phyloP scores from a whole-genome alignment of 148 eudicot genomes.

The Rhododendron ovatum region DNA sequence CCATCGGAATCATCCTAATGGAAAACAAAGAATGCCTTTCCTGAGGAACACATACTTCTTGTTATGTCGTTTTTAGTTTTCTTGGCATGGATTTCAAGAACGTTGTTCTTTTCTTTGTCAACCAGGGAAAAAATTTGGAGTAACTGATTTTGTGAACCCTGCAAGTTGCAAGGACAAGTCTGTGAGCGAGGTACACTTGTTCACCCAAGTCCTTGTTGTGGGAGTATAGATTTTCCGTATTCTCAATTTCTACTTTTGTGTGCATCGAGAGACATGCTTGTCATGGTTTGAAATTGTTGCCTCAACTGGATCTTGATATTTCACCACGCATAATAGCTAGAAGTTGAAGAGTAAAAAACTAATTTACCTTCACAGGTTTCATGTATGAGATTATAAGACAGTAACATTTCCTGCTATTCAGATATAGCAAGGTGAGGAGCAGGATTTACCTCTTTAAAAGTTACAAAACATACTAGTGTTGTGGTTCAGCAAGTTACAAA shows the following conservation, averaged over 20 bases:
- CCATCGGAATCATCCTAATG: background rate
- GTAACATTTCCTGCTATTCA: background rate
- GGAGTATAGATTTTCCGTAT: background rate
- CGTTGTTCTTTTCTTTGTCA: background rate
- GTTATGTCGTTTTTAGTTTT: background rate
- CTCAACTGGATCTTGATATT: background rate
- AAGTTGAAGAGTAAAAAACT: background rate
- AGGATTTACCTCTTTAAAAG: background rate
- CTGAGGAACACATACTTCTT: background rate
- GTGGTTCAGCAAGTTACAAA: background rate
- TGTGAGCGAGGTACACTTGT: slow-evolving; percentile 57
- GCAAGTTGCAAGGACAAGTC: slow-evolving; percentile 35
- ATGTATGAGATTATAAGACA: background rate
- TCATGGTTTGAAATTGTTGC: background rate
- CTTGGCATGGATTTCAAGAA: background rate
- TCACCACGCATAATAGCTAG: background rate
- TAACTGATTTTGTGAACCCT: slow-evolving; percentile 75
- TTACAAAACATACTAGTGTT: background rate
- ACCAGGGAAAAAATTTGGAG: slow-evolving; percentile 72
- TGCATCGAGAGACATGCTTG: background rate
- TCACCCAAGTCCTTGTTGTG: background rate
- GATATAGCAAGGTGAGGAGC: background rate
- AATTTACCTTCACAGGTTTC: background rate
- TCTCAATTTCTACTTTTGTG: background rate
- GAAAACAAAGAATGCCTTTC: background rate